Evolutionary conservation across 2,329 filamentous ascomycete genomes (phyloP), one percentile per base, ranked within the genome.

Genomic region (Talaromyces atroroseus): DNA sequence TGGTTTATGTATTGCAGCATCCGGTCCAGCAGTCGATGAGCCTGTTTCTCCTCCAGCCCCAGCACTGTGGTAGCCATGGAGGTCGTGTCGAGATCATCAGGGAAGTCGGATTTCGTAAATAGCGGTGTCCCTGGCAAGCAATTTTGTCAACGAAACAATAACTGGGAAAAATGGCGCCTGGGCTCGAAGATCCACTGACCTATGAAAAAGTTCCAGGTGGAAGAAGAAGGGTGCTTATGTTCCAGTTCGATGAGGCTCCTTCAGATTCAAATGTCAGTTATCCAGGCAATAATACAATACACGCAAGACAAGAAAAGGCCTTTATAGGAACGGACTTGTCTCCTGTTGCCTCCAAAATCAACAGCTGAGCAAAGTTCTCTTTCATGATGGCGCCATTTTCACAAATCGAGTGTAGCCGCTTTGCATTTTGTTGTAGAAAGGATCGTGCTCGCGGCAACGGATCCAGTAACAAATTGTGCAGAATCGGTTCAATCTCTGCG

Each of bases 211-310:
- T 48, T 48, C 46, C 46, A 48, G 8, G 16, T 24, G n/a, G n/a
- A n/a, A 7, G 20, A 29, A 45, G 45, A 55, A 1, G 63, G 58
- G 5, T 58, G 34, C 1, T 54, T 23, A 29, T 29, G 26, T 29
- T 29, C 26, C 26, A 29, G 26, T 29, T 29, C 26, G 8, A 29
- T 29, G 26, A 29, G 26, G 26, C 26, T 29, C 26, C 26, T 29
- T 29, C 26, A 8, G 26, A 29, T 8, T 8, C 26, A 29, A 29
- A 29, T 29, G 26, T 29, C 8, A 29, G 26, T 8, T 29, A 29
- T 29, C 26, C 26, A 29, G 26, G 26, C 4, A 29, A 29, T 4
- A 29, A 29, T n/a, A n/a, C n/a, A n/a, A n/a, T n/a, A n/a, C n/a
- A n/a, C n/a, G n/a, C 26, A 29, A 29, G 26, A 8, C 26, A 4